Base-by-base conservation (phyloP, 2,329 filamentous ascomycete species). In the Beauveria asiatica region DNA sequence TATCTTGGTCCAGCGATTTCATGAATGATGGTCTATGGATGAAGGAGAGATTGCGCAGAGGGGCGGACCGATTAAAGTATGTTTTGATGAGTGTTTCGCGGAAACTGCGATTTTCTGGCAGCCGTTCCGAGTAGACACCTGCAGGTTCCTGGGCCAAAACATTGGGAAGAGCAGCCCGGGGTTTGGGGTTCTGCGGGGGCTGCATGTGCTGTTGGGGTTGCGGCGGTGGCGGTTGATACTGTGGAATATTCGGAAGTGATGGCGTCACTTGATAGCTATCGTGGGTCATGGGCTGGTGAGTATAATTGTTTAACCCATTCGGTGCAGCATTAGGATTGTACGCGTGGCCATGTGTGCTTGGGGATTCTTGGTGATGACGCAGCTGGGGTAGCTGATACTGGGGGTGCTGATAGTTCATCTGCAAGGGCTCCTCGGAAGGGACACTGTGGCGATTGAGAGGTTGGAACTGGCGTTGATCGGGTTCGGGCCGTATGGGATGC, bases 11-110 rank as follows among this genome's bases (percentile, higher is more conserved):
- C n/a, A 69, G 53, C 3, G 64, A 65, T 19, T 65, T 58, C 62
- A 68, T 65, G 45, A 69, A 69, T 3, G 67, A 62, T 1, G 64
- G 64, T 19, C 62, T 62, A 27, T 69, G 66, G 19, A 69, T 60
- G 52, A 69, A 69, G 16, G 62, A 59, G 2, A 68, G 61, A 41
- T 63, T 63, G 21, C 66, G 63, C 3, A 68, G 60, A 16, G 59
- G 57, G 19, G 67, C 74, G 2, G 62, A 62, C 2, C 67, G 63
- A 13, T 64, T 45, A 19, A 68, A 68, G 44, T 61, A 68, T 11
- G 61, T 45, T 21, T 63, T 52, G 7, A 68, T 54, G 9, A 68
- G 62, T 3, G 42, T 49, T 25, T 59, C 54, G 5, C 59, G 65
- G 5, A 64, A 56, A 1, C 23, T 25, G 17, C 50, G 57, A 27